Base-by-base conservation (phyloP, 2,329 filamentous ascomycete genomes). In the Metarhizium robertsii region DNA sequence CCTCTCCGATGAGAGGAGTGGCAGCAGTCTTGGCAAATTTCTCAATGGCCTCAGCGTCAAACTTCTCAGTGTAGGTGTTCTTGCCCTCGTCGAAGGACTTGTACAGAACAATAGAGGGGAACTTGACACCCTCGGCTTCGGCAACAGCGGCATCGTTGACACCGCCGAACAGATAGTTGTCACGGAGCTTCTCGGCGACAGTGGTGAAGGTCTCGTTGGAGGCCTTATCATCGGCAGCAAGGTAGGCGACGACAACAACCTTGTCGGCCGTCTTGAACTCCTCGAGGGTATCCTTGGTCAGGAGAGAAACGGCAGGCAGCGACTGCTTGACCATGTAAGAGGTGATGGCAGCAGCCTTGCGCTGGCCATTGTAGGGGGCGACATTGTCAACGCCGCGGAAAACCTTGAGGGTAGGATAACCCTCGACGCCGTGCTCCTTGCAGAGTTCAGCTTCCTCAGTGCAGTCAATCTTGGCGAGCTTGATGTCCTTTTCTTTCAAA, bases 221-320 rank as follows among this genome's bases (percentile, higher is more conserved):
- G 61, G 84, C 75, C 83, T 95, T 95, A 74, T 90, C 88, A 58
- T 88, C 80, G 59, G 83, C 78, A 62, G 84, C 84, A 67, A 96
- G 83, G 81, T 92, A 99, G 64, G 86, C 92, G 60, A 99, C 85
- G 55, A 97, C 74, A 58, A 97, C 92, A 60, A 97, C 90, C 80
- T 96, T 96, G 78, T 99, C 94, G 70, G 92, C 85, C 58, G 87
- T 92, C 86, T 97, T 97, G 86, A 99, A 96, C 66, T 96, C 92
- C 70, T 92, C 89, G 55, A 96, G 78, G 58, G 86, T 90, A 62
- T 92, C 89, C 72, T 87, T 85, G 65, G 82, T 86, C 58, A 99
- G 81, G 61, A 81, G 69, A 6, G 94, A 96, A 61, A 99, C 92
- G 61, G 94, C 88, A 54, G 94, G 94, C 58, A 99, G 83, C 30